Base-by-base conservation (phyloP, 2,329 filamentous ascomycete species). In the Pseudogymnoascus sp. region DNA sequence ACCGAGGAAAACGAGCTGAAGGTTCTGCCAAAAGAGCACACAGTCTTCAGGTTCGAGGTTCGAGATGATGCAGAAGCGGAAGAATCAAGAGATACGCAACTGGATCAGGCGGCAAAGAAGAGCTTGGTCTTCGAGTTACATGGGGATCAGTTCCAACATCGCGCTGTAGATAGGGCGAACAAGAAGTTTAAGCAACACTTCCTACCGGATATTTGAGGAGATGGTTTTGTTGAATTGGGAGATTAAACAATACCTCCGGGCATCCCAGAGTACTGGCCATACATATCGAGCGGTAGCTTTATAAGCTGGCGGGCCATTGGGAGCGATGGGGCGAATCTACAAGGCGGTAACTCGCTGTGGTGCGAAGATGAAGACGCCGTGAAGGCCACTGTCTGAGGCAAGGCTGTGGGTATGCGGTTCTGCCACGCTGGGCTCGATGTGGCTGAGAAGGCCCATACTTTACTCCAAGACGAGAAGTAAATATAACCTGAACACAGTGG, bases 121-220 rank as follows among this genome's bases (percentile, higher is more conserved):
- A 77, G 78, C 16, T 80, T 97, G 70, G 81, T 87, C 0, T 95
- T 97, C 69, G 93, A 97, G 73, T 79, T 97, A 1, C 83, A 93
- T 66, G 95, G 95, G 2, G 89, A 91, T 69, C 91, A 96, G 72
- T 93, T 97, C 71, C 86, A 91, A 80, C 85, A 88, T 67, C 83
- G 92, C 9, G 87, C 93, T 2, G 86, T 89, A 14, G 93, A 97
- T 73, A 81, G 95, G 21, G 91, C 92, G 59, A 96, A 89, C 70
- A 91, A 86, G 77, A 97, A 96, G 77, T 96, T 96, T 76, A 96
- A 95, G 76, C 81, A 85, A 72, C 92, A 93, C 72, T 91, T 90
- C 70, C 79, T 92, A 66, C 82, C 86, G 59, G 86, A 90, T 67
- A 74, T 96, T 12, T 96, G 79, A 89, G 61, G 7, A 16, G 14